Evolutionary conservation across 257 asterid species (phyloP), one percentile per base, ranked within the genome.

Genomic region (Solanum ahanhuiri): DNA sequence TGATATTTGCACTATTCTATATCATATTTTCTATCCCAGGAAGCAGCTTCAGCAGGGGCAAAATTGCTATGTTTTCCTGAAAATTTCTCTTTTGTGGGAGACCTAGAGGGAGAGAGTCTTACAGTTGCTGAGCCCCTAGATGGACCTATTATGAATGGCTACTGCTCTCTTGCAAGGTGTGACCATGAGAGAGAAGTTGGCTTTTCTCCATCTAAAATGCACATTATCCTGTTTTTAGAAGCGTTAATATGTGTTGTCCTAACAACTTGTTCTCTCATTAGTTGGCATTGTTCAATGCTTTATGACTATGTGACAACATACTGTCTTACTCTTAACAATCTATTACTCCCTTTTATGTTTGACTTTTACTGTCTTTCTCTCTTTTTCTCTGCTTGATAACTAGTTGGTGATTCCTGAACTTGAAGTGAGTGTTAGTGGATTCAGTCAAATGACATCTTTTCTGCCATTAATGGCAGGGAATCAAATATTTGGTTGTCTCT

Each of bases 21-120:
- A 69, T 77, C 22, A 57, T 81, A 79, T 79, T 63, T 48, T 45
- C 71, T 89, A 76, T 69, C 54, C 23, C 92, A 96, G 94, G 98
- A 96, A 87, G 99, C 99, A 48, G 98, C 89, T 75, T 83, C 91
- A 85, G 98, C 96, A 63, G 99, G 99, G 51, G 99, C 98, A 28
- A 96, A 95, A 87, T 86, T 96, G 86, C 94, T 96, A 37, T 95
- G 99, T 87, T 91, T 96, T 34, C 99, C 99, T 28, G 99, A 96
- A 90, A 96, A 95, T 89, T 96, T 96, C 92, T 95, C 99, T 67
- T 95, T 92, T 83, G 94, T 95, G 63, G 98, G 98, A 48, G 89
- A 90, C 76, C 89, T 90, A 89, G 41, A 91, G 77, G 98, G 98
- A 79, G 98, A 96, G 67, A 96, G 99, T 85, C 92, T 96, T 87